Evolutionary conservation across 2,329 filamentous ascomycete genomes (phyloP).

Genomic region (Endothia cerciana): DNA sequence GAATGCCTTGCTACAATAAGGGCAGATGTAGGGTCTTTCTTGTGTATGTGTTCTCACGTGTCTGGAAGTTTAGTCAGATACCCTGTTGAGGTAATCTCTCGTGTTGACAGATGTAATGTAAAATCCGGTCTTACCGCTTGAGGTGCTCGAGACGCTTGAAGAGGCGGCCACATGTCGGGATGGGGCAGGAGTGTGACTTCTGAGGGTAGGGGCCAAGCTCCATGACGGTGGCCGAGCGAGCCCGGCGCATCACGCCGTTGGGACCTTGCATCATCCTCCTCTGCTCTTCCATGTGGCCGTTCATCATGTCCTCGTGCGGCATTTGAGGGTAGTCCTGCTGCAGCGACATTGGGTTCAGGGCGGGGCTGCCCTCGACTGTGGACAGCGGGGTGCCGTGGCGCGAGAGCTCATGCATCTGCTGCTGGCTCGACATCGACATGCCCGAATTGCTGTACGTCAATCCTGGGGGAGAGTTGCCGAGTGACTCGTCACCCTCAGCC

Average conservation of each 20-base stretch:
- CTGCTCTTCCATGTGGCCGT: slow-evolving; percentile 64
- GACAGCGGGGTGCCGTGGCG: slow-evolving; percentile 89
- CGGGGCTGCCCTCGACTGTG: slow-evolving; percentile 80
- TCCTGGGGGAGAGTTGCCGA: slow-evolving; percentile 78
- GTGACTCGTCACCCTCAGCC: slow-evolving; percentile 77
- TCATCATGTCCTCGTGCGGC: slow-evolving; percentile 63
- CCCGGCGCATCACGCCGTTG: slow-evolving; percentile 81
- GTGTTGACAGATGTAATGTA: slow-evolving; percentile 44
- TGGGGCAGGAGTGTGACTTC: slow-evolving; percentile 99
- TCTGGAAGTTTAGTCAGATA: slow-evolving; percentile 62
- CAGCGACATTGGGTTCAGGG: slow-evolving; percentile 70
- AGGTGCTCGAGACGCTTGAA: slow-evolving; percentile 99
- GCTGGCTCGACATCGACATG: slow-evolving; percentile 64
- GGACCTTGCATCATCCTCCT: slow-evolving; percentile 71
- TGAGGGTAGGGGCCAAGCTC: slow-evolving; percentile 95
- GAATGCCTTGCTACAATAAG: slow-evolving; percentile 98
- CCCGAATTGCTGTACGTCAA: slow-evolving; percentile 72
- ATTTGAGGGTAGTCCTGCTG: slow-evolving; percentile 72
- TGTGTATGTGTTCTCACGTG: slow-evolving; percentile 99
- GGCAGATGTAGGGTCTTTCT: slow-evolving; percentile 97
- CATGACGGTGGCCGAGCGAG: slow-evolving; percentile 93
- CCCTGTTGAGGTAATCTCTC: slow-evolving; percentile 41
- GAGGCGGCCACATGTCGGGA: slow-evolving; percentile 92
- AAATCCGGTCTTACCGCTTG: slow-evolving; percentile 78
- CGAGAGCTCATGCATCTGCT: slow-evolving; percentile 81